Evolutionary conservation across 2,329 filamentous ascomycete species (phyloP).

Genomic region (Botrytis galanthina): DNA sequence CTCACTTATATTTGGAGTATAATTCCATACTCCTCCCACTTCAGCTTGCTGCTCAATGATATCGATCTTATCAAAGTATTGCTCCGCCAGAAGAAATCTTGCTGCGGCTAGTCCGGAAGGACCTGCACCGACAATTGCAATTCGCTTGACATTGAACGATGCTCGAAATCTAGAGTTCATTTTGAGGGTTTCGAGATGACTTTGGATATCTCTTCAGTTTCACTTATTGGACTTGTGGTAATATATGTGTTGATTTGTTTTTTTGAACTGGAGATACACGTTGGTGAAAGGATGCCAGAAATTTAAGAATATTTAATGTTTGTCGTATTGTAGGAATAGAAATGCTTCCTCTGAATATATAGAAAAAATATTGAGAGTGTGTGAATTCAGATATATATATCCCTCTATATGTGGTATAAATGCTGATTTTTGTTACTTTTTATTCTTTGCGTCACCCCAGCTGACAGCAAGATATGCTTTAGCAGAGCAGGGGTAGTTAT

Average conservation of each 20-base stretch:
- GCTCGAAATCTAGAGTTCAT: slow-evolving; percentile 32
- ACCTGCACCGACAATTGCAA: slow-evolving; percentile 82
- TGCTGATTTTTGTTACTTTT: neutral
- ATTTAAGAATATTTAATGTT: no score
- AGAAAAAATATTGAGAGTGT: neutral
- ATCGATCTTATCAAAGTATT: slow-evolving; percentile 65
- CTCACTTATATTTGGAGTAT: slow-evolving; percentile 51
- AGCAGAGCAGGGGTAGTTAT: neutral
- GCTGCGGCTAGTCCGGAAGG: slow-evolving; percentile 75
- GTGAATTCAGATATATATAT: neutral
- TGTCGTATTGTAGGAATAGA: neutral
- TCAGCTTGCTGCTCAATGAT: slow-evolving; percentile 78
- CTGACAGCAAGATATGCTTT: neutral
- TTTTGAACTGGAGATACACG: neutral
- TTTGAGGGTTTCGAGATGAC: neutral
- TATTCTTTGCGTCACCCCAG: neutral
- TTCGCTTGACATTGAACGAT: slow-evolving; percentile 48
- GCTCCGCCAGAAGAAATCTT: slow-evolving; percentile 76
- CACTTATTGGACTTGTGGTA: neutral
- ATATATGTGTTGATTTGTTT: neutral
- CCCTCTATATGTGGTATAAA: no score
- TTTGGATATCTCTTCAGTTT: neutral
- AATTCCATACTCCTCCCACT: slow-evolving; percentile 85
- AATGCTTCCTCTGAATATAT: neutral
- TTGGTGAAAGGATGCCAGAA: neutral